Evolutionary conservation across 2,329 filamentous ascomycete genomes (phyloP).

Genomic region (Colletotrichum tropicale): DNA sequence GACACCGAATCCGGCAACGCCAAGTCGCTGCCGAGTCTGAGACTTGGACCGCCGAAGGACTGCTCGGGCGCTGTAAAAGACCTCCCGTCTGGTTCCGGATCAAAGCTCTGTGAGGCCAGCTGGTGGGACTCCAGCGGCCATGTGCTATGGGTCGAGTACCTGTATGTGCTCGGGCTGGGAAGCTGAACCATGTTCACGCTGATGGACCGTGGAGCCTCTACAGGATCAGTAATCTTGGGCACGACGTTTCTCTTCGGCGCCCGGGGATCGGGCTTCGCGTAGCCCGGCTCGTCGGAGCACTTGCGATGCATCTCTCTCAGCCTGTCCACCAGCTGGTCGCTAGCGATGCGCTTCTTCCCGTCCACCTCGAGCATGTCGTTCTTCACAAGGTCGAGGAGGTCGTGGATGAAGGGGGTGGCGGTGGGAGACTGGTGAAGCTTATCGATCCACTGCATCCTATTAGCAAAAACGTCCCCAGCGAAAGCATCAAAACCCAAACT

Average conservation of each 20-base stretch:
- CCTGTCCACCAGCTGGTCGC: background rate
- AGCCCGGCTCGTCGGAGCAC: background rate
- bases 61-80: background rate
- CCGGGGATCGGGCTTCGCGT: background rate
- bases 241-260: too few species aligned
- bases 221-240: background rate
- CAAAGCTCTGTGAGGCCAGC: rapidly evolving
- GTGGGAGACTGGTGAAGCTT: background rate
- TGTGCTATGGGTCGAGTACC: too few species aligned
- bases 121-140: background rate
- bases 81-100: background rate
- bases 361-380: background rate
- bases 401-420: background rate
- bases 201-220: background rate
- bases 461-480: too few species aligned
- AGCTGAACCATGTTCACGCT: background rate
- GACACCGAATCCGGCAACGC: background rate
- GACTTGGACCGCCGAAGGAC: background rate
- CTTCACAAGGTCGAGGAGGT: background rate
- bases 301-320: background rate
- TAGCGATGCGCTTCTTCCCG: background rate
- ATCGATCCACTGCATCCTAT: too few species aligned
- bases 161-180: too few species aligned
- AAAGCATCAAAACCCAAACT: too few species aligned
- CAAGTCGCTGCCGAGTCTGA: background rate